Base-by-base conservation (phyloP, 768 basidiomycete species). In the Xerocomellus chrysenteron region DNA sequence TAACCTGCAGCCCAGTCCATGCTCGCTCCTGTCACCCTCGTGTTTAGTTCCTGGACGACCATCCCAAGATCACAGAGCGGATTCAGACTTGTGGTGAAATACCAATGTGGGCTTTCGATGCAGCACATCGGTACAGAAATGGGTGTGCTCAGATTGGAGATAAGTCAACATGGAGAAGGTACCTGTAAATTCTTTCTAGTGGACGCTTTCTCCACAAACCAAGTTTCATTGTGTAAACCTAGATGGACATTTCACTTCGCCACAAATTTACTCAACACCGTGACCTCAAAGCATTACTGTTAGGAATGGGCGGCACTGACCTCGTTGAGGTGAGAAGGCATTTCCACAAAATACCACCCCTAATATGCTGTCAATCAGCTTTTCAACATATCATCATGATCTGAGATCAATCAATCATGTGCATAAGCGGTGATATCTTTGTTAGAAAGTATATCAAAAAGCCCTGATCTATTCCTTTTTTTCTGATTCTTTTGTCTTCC, bases 231-330 rank as follows among this genome's bases (percentile, higher is more conserved):
- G 21, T 24, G 26, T 8, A 41, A 47, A 58, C 6, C 28, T 47
- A 87, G 87, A 88, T 90, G 87, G 86, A 89, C 54, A 73, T 80
- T 53, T 74, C 81, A 6, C 69, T 88, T 43, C 82, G 78, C 65
- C 79, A 80, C 64, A 91, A 91, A 68, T 91, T 90, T 58, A 82
- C 79, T 14, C 88, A 91, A 68, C 86, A 90, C 62, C 58, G 69
- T 5, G 82, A 82, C 65, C 74, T 91, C 41, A 78, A 76, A 62
- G 74, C 76, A 16, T 76, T 85, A 57, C 78, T 90, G 5, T 75
- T 90, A 12, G 78, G 74, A 7, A 90, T 88, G 5, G 85, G 83
- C 3, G 80, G 85, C 61, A 82, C 81, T 19, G 82, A 83, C 52
- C 78, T 92, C 35, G 70, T 91, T 5, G 90, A 91, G 79, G 88